These are phyloP conservation scores for Rhynchospora tenuis DNA, from an alignment of 176 grass and related monocot genomes.

Conservation along the genomic window DNA sequence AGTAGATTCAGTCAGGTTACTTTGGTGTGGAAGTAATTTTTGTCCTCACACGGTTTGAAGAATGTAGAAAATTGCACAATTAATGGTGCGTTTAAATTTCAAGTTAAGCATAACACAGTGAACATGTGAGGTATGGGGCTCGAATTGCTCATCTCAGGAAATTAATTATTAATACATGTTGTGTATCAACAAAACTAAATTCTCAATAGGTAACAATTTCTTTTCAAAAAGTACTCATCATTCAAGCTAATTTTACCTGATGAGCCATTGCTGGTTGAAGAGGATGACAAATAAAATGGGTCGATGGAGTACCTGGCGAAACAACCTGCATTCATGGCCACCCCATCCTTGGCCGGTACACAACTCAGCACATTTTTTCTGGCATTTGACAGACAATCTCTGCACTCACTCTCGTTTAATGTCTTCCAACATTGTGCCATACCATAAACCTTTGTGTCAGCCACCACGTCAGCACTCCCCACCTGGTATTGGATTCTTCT, in stretches of 20 bases:
- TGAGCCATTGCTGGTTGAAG: slow-evolving; percentile 36
- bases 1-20: too few species aligned
- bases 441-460: slow-evolving; percentile 34
- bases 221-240: not conserved
- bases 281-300: slow-evolving; percentile 60
- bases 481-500: not conserved
- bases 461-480: not conserved
- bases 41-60: not conserved
- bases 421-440: slow-evolving; percentile 82
- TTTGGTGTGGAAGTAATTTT: not conserved
- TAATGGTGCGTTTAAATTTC: not conserved
- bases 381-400: slow-evolving; percentile 47
- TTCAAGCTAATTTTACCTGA: not conserved
- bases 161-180: too few species aligned
- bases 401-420: slow-evolving; percentile 58
- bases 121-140: not conserved
- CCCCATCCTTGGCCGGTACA: slow-evolving; percentile 39
- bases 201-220: not conserved
- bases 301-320: slow-evolving; percentile 71
- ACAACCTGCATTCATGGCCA: slow-evolving; percentile 68
- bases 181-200: not conserved
- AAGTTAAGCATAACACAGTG: not conserved
- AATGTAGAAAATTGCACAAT: not conserved
- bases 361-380: slow-evolving; percentile 28
- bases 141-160: not conserved